Base-by-base conservation (phyloP, 1,284 basidiomycete genomes). In the Coniferiporia weirii region DNA sequence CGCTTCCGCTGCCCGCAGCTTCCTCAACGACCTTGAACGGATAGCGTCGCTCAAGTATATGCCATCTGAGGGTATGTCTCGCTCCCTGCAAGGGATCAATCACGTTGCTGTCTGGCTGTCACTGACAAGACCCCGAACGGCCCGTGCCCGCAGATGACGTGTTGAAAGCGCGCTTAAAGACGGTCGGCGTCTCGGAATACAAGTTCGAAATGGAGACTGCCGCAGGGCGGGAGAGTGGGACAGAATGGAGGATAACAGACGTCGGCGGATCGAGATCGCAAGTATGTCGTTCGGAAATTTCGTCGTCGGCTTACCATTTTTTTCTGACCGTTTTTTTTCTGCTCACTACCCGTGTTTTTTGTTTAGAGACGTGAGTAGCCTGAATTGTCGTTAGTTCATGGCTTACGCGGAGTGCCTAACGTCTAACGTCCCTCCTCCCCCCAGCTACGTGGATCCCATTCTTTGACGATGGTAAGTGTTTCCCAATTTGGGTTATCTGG, bases 131-230 rank as follows among this genome's bases (percentile, higher is more conserved):
- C 27, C 27, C 27, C 27, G 27, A 27, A 27, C 27, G 3, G 27
- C 27, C 27, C 27, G 5, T 27, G 27, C 27, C 27, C 27, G 27
- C 35, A 56, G 66, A 67, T 48, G 66, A 68, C 46, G 63, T 68
- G 17, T 60, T 68, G 10, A 65, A 64, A 48, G 66, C 66, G 6
- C 60, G 66, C 15, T 64, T 68, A 27, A 66, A 66, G 50, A 68
- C 66, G 9, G 64, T 67, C 43, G 66, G 66, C 15, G 65, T 68
- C 0, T 63, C 64, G 7, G 66, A 68, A 49, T 63, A 68, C 52
- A 51, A 57, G 9, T 68, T 68, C 53, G 61, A 65, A 34, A 64
- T 67, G 64, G 66, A 67, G 55, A 55, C 60, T 15, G 56, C 64
- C 27, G 59, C 63, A 38, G 63, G 64, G n/a, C 53, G 61, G 17